phyloP scores from a whole-genome alignment of 305 asterid genomes.

The Rubia peregrina region DNA sequence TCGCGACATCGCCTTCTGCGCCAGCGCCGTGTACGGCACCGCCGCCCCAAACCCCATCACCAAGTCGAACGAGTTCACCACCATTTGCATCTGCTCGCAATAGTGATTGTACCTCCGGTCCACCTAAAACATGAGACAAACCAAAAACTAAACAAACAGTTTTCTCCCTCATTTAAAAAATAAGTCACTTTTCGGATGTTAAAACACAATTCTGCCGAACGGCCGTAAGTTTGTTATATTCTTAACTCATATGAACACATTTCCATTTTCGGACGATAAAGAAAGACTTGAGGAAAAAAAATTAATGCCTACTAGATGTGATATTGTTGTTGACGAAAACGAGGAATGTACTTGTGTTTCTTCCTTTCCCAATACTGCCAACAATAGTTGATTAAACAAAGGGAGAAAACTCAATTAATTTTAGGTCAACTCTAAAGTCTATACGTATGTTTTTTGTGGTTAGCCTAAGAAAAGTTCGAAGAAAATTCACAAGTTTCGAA shows the following conservation, averaged over 20 bases:
- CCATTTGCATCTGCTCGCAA: slow-evolving; percentile 98
- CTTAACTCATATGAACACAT: too few species aligned
- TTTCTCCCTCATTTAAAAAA: too few species aligned
- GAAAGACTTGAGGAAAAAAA: too few species aligned
- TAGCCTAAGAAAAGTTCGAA: too few species aligned
- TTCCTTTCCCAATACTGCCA: slow-evolving; percentile 37
- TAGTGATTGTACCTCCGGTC: slow-evolving; percentile 85
- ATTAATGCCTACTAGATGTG: slow-evolving; percentile 24
- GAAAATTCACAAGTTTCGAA: neutral
- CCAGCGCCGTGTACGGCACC: slow-evolving; percentile 73
- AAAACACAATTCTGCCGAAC: too few species aligned
- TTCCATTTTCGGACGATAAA: neutral
- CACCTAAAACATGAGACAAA: too few species aligned
- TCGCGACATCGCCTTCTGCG: slow-evolving; percentile 94
- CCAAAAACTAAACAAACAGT: too few species aligned
- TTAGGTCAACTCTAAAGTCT: slow-evolving; percentile 28
- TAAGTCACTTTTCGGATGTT: too few species aligned
- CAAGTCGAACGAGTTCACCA: slow-evolving; percentile 87
- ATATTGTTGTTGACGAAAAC: slow-evolving; percentile 43
- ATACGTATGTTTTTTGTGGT: neutral
- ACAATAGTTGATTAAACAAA: slow-evolving; percentile 16
- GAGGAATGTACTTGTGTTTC: slow-evolving; percentile 34
- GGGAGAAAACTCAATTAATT: slow-evolving; percentile 4
- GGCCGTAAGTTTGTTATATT: too few species aligned
- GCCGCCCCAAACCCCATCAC: slow-evolving; percentile 97